Evolutionary conservation across 495 filamentous ascomycete species (phyloP).

Genomic region (Thozetella sp.): DNA sequence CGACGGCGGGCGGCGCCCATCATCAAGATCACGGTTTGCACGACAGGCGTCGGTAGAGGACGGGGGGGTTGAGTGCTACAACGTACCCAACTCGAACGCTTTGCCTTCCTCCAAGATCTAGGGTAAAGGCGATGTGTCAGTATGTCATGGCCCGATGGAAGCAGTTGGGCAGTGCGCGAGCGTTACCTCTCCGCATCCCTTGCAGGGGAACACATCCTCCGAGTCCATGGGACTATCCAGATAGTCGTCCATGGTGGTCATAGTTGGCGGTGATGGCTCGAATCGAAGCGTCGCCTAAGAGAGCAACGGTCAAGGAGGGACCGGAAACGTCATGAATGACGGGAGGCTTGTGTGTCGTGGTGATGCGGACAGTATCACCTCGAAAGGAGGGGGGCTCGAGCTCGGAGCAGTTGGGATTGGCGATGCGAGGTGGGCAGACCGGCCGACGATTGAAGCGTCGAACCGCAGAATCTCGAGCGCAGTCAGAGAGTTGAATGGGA

Average conservation of each 20-base stretch:
- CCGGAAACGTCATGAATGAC: background rate
- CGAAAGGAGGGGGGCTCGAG: too few species aligned
- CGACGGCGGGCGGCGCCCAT: too few species aligned
- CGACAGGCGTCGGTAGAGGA: background rate
- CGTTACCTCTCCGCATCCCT: constrained; percentile 93
- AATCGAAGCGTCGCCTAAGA: background rate
- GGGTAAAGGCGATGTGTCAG: background rate
- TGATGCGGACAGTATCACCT: background rate
- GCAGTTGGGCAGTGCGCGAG: background rate
- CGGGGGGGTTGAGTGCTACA: background rate
- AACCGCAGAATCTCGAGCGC: background rate
- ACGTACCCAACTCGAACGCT: constrained; percentile 95
- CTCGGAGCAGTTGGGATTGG: background rate
- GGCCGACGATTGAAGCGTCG: constrained; percentile 1
- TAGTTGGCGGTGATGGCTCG: background rate
- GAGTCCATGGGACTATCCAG: constrained; percentile 83
- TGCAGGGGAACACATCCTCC: constrained; percentile 92
- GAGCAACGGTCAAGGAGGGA: background rate
- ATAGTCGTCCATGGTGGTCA: constrained; percentile 56
- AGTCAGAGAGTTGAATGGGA: background rate
- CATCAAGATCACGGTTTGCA: too few species aligned
- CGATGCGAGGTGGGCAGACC: background rate
- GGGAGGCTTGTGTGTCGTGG: background rate
- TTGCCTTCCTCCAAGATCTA: constrained; percentile 96
- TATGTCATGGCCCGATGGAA: background rate